Conservation (phyloP, 768 basidiomycete genomes). For the Termitomyces heimii region DNA sequence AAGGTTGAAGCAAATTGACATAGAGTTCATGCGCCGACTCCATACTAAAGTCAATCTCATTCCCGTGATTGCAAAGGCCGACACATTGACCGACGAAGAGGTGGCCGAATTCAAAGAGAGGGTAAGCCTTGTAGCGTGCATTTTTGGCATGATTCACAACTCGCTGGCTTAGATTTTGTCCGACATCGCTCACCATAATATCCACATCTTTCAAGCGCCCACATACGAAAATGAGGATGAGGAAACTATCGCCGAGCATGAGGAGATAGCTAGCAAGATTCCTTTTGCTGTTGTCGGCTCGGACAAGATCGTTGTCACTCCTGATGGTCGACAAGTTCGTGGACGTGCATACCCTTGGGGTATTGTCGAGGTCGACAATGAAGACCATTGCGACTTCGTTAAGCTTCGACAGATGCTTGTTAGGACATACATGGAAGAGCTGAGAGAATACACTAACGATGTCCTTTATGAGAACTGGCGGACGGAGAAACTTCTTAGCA, state of each 20-base stretch:
- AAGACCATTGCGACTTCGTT: conserved; percentile 98
- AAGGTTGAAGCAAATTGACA: conserved; percentile 95
- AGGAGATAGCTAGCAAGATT: conserved; percentile 97
- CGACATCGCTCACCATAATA: conserved; percentile 93
- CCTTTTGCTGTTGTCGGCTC: conserved; percentile 99
- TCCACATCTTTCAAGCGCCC: conserved; percentile 97
- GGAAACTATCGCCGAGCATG: conserved; percentile 94
- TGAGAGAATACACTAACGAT: conserved; percentile 95
- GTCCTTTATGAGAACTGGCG: conserved; percentile 98
- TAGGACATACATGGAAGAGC: conserved; percentile 98
- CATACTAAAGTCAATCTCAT: conserved; percentile 98
- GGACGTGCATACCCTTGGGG: conserved; percentile 99
- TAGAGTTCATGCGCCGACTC: conserved; percentile 97
- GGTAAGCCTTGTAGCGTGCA: conserved; percentile 35
- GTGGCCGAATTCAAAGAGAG: conserved; percentile 88
- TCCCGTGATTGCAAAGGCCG: conserved; percentile 97
- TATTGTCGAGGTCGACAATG: conserved; percentile 98
- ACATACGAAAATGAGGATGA: conserved; percentile 98
- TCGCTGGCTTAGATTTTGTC: conserved; percentile 63
- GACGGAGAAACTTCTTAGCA: conserved; percentile 90
- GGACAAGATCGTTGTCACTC: conserved; percentile 70
- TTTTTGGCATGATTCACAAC: conserved; percentile 3
- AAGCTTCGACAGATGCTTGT: conserved; percentile 99
- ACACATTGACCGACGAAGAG: conserved; percentile 97
- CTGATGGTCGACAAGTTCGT: conserved; percentile 89